Conservation (phyloP, 495 filamentous ascomycete species). For the Rostrohypoxylon terebratum region DNA sequence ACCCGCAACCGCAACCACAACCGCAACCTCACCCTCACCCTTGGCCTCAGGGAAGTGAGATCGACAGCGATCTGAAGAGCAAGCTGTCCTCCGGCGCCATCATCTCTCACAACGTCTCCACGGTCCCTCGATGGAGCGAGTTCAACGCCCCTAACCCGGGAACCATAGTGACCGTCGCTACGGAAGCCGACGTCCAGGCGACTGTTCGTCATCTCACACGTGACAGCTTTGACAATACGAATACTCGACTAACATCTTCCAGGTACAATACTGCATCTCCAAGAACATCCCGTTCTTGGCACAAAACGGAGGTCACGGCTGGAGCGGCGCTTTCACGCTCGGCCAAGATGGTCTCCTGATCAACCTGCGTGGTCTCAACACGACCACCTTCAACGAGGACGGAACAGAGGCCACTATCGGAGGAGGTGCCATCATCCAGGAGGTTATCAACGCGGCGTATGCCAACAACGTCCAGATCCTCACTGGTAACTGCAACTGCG, state of each 20-base stretch:
- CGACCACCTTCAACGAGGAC: not conserved
- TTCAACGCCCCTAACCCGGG: conserved; percentile 23
- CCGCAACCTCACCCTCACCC: no score
- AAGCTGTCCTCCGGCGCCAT: conserved; percentile 11
- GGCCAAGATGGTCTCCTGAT: conserved; percentile 22
- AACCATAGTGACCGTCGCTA: conserved; percentile 17
- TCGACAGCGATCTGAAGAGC: conserved; percentile 4
- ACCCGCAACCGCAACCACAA: not conserved
- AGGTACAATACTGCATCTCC: conserved; percentile 9
- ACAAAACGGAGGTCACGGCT: conserved; percentile 26
- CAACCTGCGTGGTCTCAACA: conserved; percentile 21
- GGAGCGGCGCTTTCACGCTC: conserved; percentile 8
- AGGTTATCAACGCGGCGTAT: conserved; percentile 16
- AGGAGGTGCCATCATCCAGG: conserved; percentile 9
- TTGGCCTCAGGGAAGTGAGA: not conserved
- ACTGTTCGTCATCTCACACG: conserved; percentile 4
- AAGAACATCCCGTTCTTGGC: conserved; percentile 24
- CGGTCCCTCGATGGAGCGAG: conserved; percentile 22
- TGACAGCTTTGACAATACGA: not conserved
- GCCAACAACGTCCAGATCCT: conserved; percentile 1
- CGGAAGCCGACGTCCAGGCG: conserved; percentile 12
- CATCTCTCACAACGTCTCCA: conserved; percentile 15
- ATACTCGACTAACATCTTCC: not conserved
- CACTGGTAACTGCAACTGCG: conserved; percentile 55
- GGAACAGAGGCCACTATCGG: conserved; percentile 17